Conservation (phyloP, 257 asterid species). For the Solanum infundibuliforme region DNA sequence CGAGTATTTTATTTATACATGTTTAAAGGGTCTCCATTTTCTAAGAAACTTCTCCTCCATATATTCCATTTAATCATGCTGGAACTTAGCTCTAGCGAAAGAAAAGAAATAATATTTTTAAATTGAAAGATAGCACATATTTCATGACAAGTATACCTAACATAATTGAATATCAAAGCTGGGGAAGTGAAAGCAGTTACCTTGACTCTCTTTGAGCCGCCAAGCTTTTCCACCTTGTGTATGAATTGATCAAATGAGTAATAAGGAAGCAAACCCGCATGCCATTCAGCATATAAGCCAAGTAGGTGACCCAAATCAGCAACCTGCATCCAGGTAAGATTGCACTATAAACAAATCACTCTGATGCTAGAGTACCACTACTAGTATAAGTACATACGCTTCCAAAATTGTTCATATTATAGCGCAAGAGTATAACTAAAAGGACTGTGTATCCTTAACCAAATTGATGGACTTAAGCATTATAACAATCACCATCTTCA, state of each 20-base stretch:
- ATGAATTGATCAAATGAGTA: conserved; percentile 70
- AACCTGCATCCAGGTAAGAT: conserved; percentile 33
- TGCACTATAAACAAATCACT: background rate
- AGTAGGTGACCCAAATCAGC: conserved; percentile 67
- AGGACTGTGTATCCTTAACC: background rate
- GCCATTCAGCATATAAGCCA: conserved; percentile 82
- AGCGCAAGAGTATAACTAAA: background rate
- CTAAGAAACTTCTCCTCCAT: background rate
- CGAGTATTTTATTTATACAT: background rate
- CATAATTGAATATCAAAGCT: background rate
- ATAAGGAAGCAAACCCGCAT: conserved; percentile 67
- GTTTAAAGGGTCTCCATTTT: background rate
- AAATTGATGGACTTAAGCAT: background rate
- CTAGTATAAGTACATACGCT: background rate
- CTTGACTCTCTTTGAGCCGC: conserved; percentile 65
- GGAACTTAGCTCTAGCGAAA: background rate
- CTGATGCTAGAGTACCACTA: background rate
- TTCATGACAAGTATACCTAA: background rate
- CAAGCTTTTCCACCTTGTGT: conserved; percentile 80
- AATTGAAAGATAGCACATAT: background rate
- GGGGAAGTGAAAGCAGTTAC: conserved; percentile 21
- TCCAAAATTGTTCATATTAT: background rate
- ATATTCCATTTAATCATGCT: background rate
- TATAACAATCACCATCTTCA: background rate
- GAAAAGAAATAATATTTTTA: background rate